Conservation (phyloP, 345 rosid species). For the Moricandia arvensis region DNA sequence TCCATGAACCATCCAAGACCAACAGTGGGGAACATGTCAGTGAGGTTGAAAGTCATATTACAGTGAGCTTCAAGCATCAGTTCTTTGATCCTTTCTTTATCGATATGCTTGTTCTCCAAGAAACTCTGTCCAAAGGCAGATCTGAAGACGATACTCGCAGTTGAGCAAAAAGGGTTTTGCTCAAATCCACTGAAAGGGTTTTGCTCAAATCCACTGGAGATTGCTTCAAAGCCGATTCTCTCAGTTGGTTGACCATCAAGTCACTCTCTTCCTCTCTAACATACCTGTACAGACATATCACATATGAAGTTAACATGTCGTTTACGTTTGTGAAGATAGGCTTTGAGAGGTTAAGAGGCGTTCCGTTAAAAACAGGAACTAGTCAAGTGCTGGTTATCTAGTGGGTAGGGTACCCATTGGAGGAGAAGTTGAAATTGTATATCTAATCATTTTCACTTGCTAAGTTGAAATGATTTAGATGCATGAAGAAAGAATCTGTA, state of each 20-base stretch:
- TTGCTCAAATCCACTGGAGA: conserved; percentile 25
- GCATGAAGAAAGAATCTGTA: neutral
- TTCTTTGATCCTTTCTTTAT: conserved; percentile 1
- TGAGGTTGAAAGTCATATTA: neutral
- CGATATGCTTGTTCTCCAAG: conserved; percentile 19
- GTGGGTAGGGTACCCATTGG: too few species aligned
- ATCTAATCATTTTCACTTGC: neutral
- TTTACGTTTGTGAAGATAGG: neutral
- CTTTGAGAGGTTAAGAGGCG: neutral
- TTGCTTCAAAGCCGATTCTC: conserved; percentile 13
- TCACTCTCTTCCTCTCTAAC: conserved; percentile 29
- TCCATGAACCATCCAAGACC: conserved; percentile 26
- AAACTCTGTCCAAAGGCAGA: conserved; percentile 18
- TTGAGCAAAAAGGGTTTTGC: conserved; percentile 13
- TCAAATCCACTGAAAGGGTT: conserved; percentile 22
- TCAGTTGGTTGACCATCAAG: conserved; percentile 21
- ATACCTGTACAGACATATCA: neutral
- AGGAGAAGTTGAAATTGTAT: neutral
- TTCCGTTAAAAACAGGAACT: neutral
- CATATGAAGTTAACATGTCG: neutral
- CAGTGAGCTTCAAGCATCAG: neutral
- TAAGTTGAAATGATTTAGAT: neutral
- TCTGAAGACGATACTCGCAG: conserved; percentile 24
- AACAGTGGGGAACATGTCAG: conserved; percentile 24
- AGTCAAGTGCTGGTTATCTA: too few species aligned